A percentile compares a stretch with the other conserved stretches of the same genome.
Conservation (phyloP, 129 eudicot genomes). For the Ambrosia artemisiifolia region DNA sequence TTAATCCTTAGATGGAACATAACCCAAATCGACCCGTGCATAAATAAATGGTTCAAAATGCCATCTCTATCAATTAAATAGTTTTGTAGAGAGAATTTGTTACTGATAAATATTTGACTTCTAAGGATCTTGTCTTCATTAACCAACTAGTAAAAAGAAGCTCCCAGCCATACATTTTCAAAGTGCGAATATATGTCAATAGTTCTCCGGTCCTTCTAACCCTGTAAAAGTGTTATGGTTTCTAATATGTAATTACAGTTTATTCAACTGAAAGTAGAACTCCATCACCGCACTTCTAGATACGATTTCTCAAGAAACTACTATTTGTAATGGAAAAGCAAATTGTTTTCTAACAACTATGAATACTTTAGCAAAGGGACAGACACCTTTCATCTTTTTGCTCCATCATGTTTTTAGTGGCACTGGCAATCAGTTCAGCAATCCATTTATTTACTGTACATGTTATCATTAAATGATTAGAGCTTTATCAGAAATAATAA, state of each 20-base stretch:
- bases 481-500: conserved; percentile 14
- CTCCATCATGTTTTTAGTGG: conserved; percentile 89
- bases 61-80: not conserved
- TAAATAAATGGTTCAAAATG: not conserved
- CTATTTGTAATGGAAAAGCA: not conserved
- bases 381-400: conserved; percentile 92
- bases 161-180: conserved; percentile 99
- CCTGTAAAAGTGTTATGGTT: conserved; percentile 44
- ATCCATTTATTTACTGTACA: conserved; percentile 91
- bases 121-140: conserved; percentile 80
- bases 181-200: conserved; percentile 68
- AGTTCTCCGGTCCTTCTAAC: conserved; percentile 83
- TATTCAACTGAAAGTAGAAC: not conserved
- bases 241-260: not conserved
- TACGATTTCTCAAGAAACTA: not conserved
- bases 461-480: not conserved
- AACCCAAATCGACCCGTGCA: not conserved
- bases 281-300: not conserved
- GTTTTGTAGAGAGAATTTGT: conserved; percentile 1
- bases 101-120: conserved; percentile 73
- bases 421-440: conserved; percentile 74
- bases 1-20: not conserved
- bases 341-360: not conserved
- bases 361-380: conserved; percentile 10
- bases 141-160: conserved; percentile 78